Evolutionary conservation across 441 rosid genomes (phyloP), one percentile per base, ranked within the genome.

Genomic region (Gossypium schwendimanii): DNA sequence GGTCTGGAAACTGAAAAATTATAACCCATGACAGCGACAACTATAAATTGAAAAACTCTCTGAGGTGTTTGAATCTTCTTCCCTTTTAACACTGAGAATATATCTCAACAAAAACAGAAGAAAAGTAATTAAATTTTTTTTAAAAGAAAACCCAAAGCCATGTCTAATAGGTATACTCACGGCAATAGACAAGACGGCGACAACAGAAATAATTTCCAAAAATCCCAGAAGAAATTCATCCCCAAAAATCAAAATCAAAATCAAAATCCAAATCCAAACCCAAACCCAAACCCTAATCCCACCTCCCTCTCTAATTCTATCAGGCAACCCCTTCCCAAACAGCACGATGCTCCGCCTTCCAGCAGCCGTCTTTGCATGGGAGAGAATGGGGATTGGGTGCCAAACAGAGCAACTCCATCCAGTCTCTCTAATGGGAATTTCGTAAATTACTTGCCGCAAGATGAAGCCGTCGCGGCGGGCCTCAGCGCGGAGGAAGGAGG

Each of bases 381-480:
- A 0, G 85, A 82, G 57, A 72, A 73, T 52, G 84, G 88, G 20
- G 86, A 77, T 15, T 80, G 79, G 81, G 78, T 85, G 17, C 52
- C 87, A 62, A 73, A 66, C 49, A 73, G 73, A 67, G 69, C 45
- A 45, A 59, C 74, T 23, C 8, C 71, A 3, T 77, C 79, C 0
- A 71, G 81, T 76, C 86, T 61, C 54, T 64, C 65, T 54, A 65
- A 62, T 58, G 92, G 93, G 2, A 84, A 76, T 71, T 95, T 93
- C 77, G 90, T 95, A 0, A 86, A 80, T 78, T 95, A 93, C 89
- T 86, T 95, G 80, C 98, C 96, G n/a, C 98, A 93, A 75, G 97
- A 95, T 28, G 99, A 95, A 82, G 98, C 97, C 1, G 90, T 95
- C 69, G 99, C 97, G 0, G 84, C 90, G 0, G 99, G 99, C 6